Conservation (phyloP, 2,329 filamentous ascomycete genomes). For the Xylariaceae sp. region DNA sequence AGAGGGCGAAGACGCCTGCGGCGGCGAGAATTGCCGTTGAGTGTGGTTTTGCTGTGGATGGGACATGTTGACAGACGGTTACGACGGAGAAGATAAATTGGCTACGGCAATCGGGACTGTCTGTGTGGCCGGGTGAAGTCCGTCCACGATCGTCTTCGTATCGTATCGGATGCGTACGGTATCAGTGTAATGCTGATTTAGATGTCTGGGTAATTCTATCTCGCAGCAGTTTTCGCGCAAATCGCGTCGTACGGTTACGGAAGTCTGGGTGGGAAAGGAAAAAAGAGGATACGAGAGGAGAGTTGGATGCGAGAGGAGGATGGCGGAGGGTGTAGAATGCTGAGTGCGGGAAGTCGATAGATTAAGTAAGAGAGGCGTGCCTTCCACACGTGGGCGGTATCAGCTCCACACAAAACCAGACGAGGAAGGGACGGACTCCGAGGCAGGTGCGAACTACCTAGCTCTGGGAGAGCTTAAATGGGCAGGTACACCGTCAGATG, state of each 20-base stretch:
- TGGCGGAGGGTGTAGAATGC: neutral
- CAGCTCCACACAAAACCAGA: neutral
- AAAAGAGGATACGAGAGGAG: neutral
- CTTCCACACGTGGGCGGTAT: neutral
- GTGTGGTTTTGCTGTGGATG: slow-evolving; percentile 30
- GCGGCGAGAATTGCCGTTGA: slow-evolving; percentile 32
- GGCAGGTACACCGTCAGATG: neutral
- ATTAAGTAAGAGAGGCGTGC: neutral
- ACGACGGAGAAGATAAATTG: neutral
- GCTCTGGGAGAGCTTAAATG: neutral
- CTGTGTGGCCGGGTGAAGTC: neutral
- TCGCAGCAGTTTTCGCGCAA: no score
- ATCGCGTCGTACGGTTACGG: no score
- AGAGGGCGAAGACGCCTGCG: slow-evolving; percentile 52
- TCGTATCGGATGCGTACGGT: neutral
- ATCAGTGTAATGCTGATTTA: no score
- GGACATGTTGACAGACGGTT: slow-evolving; percentile 23
- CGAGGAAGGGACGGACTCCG: neutral
- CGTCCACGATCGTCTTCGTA: neutral
- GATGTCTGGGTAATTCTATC: no score
- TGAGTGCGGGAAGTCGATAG: neutral
- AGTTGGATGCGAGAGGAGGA: neutral
- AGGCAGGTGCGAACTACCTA: neutral
- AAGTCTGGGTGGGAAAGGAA: neutral
- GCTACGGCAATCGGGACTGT: neutral